Evolutionary conservation across 768 basidiomycete genomes (phyloP), one percentile per base, ranked within the genome.

Genomic region (Lepiota brunneoincarnata): DNA sequence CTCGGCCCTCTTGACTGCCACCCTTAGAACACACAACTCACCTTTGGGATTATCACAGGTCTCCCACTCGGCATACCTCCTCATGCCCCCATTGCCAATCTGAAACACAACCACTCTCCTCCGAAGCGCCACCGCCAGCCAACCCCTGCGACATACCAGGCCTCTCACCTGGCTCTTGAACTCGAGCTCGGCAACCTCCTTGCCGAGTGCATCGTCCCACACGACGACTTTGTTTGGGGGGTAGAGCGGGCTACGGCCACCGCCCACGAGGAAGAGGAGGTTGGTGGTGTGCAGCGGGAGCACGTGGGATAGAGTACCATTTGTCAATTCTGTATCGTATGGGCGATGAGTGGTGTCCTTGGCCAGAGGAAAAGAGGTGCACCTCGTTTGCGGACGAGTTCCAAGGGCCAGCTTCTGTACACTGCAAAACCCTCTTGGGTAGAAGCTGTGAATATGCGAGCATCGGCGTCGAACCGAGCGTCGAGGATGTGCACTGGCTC

Each of bases 141-240:
- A 91, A 14, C 88, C 89, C 28, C 91, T 78, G 56, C 91, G 75
- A 64, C 89, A 91, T 3, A 86, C 85, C 44, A 93, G 68, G 0
- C 91, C 91, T 54, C 89, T 77, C 1, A 93, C 91, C 54, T 79
- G 76, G 70, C 93, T 93, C 62, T 89, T 78, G 64, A 96, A 95
- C 70, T 94, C 92, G 55, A 95, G 78, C 67, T 94, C 91, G 35
- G 89, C 91, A 45, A 92, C 87, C 65, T 93, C 89, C 56, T 74
- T 73, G n/a, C 82, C 82, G 3, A 80, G 70, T 2, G 78, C 79
- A 70, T 92, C 92, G 68, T 95, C 89, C 91, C 91, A 95, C 49
- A 96, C 67, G 59, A 95, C 77, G 50, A 94, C 89, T 73, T 96
- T 95, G 72, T 95, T 95, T 24, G 88, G 89, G 24, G 93, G 89